Evolutionary conservation across 352 stramenopile species (phyloP).

Genomic region (Pythium sukuiense): DNA sequence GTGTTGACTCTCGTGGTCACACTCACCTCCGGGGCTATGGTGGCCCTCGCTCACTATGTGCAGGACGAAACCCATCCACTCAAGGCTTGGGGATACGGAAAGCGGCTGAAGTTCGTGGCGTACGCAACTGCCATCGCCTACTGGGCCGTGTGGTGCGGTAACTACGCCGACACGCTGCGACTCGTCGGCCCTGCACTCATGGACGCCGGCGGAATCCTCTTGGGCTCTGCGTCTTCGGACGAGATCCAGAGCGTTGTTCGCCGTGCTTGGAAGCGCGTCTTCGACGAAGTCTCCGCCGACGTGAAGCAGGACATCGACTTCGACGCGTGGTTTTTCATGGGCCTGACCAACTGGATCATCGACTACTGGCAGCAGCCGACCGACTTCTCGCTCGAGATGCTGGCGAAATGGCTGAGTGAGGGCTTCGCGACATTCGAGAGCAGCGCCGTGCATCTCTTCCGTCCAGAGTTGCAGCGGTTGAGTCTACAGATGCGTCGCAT

Average conservation of each 20-base stretch:
- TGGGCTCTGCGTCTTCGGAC: constrained; percentile 44
- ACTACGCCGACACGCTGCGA: constrained; percentile 48
- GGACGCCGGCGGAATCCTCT: constrained; percentile 62
- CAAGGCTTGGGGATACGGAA: constrained; percentile 63
- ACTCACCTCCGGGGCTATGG: constrained; percentile 28
- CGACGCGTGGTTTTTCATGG: constrained; percentile 70
- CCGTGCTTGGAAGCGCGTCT: constrained; percentile 49
- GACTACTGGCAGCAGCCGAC: constrained; percentile 84
- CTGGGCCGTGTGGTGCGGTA: constrained; percentile 54
- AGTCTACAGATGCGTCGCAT: constrained; percentile 46
- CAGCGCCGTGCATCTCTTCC: constrained; percentile 48
- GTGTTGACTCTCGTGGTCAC: constrained; percentile 40
- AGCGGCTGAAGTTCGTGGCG: constrained; percentile 61
- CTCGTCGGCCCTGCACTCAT: constrained; percentile 61
- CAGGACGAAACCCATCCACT: constrained; percentile 19
- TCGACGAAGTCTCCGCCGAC: constrained; percentile 43
- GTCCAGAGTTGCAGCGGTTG: constrained; percentile 51
- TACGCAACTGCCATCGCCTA: constrained; percentile 61
- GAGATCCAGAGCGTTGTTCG: constrained; percentile 43
- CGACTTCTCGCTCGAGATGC: constrained; percentile 72
- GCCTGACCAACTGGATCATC: constrained; percentile 64
- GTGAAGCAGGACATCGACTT: constrained; percentile 68
- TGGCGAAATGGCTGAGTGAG: constrained; percentile 59
- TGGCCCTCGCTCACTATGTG: neutral
- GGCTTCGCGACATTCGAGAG: constrained; percentile 56